A percentile compares a stretch with the other conserved stretches of the same genome.
Evolutionary conservation across 225 moss, liverwort and hornwort species (phyloP).

Genomic region (Marchantia polymorpha): DNA sequence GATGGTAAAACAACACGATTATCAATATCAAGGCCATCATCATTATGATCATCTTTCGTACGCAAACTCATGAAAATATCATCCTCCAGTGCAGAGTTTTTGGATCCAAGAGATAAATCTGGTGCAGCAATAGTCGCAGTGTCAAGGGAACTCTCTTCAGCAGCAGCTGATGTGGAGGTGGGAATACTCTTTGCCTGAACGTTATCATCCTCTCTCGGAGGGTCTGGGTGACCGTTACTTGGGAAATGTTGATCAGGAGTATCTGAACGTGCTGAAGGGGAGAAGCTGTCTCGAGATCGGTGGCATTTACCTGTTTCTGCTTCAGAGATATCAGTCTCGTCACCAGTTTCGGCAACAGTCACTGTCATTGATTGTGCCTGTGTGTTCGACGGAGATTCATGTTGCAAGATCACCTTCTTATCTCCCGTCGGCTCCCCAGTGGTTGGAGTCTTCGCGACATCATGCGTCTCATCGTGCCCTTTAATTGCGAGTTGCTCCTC

Average conservation of each 20-base stretch:
- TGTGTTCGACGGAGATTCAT: neutral
- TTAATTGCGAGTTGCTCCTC: neutral
- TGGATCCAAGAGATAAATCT: neutral
- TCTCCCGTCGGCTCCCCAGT: neutral
- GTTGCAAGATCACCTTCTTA: neutral
- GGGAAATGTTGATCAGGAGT: neutral
- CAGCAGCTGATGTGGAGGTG: neutral
- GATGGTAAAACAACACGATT: neutral
- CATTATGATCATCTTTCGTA: neutral
- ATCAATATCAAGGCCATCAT: no score
- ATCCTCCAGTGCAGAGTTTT: neutral
- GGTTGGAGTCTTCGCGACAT: neutral
- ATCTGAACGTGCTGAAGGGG: neutral
- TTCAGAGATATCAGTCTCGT: neutral
- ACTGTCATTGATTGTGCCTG: no score
- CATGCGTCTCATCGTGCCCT: neutral
- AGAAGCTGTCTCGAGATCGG: neutral
- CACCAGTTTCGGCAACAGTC: neutral
- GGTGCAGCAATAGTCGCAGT: neutral
- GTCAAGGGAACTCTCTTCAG: neutral
- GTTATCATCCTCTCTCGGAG: neutral
- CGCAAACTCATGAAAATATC: neutral
- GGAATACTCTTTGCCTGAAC: neutral
- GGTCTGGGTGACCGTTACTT: neutral
- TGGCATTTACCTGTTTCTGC: conserved; percentile 12